Conservation (phyloP, 306 rosid species). For the Castanea crenata region DNA sequence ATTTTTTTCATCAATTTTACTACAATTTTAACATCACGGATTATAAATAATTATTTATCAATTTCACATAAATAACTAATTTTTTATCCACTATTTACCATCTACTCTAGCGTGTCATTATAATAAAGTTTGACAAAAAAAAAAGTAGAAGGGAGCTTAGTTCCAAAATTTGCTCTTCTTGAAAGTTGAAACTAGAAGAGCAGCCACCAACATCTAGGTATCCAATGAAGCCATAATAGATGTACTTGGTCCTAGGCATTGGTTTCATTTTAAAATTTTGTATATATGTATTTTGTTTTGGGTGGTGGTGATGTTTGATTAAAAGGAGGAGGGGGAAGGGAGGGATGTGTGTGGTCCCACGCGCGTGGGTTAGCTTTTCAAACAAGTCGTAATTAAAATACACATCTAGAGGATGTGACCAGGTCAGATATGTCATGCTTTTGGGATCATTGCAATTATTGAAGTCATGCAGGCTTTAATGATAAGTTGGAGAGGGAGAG, state of each 20-base stretch:
- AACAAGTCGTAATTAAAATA: conserved; percentile 38
- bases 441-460: conserved; percentile 95
- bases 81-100: no score
- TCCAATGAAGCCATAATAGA: neutral
- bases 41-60: no score
- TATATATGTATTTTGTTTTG: neutral
- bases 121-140: no score
- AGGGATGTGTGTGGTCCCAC: conserved; percentile 34
- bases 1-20: neutral
- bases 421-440: conserved; percentile 79
- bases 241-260: neutral
- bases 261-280: neutral
- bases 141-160: no score
- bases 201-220: neutral
- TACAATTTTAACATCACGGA: no score
- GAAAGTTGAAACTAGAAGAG: conserved; percentile 9
- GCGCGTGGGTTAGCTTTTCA: conserved; percentile 58
- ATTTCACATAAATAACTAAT: no score
- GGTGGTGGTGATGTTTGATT: neutral
- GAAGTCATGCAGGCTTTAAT: conserved; percentile 95
- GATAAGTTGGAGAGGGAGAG: conserved; percentile 39
- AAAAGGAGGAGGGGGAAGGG: neutral
- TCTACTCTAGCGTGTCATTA: no score
- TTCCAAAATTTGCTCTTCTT: no score
- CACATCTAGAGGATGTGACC: conserved; percentile 41